Evolutionary conservation across 225 moss, liverwort and hornwort genomes (phyloP).

Genomic region (Asterella californica): DNA sequence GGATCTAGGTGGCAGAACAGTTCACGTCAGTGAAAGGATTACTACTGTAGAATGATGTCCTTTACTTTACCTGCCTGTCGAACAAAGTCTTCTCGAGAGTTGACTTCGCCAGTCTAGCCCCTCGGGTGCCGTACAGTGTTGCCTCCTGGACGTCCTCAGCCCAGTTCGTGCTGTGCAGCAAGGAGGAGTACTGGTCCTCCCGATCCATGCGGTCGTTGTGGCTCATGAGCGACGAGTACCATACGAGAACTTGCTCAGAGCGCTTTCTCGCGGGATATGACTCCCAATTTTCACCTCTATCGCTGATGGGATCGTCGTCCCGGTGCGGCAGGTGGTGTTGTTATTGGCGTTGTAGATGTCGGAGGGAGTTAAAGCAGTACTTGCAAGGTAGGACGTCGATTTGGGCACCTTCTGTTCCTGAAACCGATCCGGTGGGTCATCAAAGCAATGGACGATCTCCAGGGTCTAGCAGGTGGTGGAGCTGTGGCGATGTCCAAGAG

Average conservation of each 20-base stretch:
- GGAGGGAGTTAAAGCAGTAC: slow-evolving; percentile 8
- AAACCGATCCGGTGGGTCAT: neutral
- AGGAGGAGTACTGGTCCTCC: neutral
- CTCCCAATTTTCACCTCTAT: neutral
- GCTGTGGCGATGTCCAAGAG: neutral
- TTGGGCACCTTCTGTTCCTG: slow-evolving; percentile 2
- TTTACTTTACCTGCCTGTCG: neutral
- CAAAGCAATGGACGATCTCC: slow-evolving; percentile 22
- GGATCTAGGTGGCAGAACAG: neutral
- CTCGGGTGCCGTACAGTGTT: neutral
- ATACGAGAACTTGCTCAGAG: neutral
- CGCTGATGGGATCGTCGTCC: slow-evolving; percentile 26
- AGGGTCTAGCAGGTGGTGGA: slow-evolving; percentile 28
- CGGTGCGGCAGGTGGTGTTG: slow-evolving; percentile 19
- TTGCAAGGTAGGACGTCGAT: neutral
- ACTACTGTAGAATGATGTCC: neutral
- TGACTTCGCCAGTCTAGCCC: neutral
- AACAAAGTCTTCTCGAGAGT: neutral
- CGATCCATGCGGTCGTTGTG: neutral
- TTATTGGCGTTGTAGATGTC: slow-evolving; percentile 14
- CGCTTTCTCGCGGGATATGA: neutral
- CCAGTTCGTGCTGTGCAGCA: neutral
- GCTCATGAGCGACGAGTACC: neutral
- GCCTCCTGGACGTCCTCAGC: neutral
- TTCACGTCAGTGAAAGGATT: neutral